phyloP scores from a whole-genome alignment of 75 land plant genomes.

The Sequoiadendron giganteum region DNA sequence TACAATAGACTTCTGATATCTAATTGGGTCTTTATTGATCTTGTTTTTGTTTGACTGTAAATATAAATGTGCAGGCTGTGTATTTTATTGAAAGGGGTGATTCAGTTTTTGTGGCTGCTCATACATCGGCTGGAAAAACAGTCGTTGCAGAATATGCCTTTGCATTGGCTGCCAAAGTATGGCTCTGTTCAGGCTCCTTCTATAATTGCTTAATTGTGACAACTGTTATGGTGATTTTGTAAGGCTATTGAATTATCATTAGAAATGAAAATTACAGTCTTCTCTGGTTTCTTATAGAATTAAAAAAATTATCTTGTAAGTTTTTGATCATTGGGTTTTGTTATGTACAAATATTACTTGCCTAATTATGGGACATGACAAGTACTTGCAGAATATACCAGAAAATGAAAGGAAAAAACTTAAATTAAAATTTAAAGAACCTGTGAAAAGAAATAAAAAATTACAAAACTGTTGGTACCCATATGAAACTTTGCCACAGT shows the following conservation, averaged over 20 bases:
- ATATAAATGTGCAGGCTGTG: constrained; percentile 66
- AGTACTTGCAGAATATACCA: neutral
- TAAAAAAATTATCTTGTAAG: neutral
- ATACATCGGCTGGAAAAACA: constrained; percentile 99
- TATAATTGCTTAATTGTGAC: neutral
- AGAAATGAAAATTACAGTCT: neutral
- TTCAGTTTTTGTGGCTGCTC: constrained; percentile 99
- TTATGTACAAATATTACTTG: neutral
- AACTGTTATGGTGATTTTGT: neutral
- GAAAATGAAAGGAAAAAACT: too few relatives aligned
- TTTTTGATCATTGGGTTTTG: neutral
- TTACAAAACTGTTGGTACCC: too few relatives aligned
- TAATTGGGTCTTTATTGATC: neutral
- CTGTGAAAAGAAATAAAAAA: too few relatives aligned
- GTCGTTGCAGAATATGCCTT: constrained; percentile 99
- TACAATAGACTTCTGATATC: neutral
- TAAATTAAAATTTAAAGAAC: too few relatives aligned
- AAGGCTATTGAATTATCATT: neutral
- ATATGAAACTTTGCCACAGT: too few relatives aligned
- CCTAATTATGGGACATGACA: neutral
- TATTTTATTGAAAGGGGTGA: constrained; percentile 93
- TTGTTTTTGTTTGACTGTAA: neutral
- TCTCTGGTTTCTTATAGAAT: neutral
- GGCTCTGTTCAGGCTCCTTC: neutral
- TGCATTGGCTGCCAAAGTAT: constrained; percentile 92